phyloP scores from a whole-genome alignment of 2,329 filamentous ascomycete species.

The Colletotrichum falcatum region DNA sequence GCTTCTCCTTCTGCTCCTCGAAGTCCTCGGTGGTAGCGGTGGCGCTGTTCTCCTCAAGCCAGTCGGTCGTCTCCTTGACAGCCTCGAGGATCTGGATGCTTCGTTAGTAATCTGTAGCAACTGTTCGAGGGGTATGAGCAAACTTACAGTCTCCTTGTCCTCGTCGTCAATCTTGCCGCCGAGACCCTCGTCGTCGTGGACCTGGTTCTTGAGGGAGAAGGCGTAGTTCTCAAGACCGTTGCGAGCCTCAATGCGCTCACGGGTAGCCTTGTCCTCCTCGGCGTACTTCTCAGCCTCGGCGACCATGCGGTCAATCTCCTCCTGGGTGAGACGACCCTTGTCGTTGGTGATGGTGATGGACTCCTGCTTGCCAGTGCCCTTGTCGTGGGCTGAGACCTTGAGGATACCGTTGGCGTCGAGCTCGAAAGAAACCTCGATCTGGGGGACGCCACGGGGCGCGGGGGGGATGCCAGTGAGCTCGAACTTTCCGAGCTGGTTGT shows the following conservation, averaged over 20 bases:
- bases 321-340: slow-evolving; percentile 95
- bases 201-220: slow-evolving; percentile 99
- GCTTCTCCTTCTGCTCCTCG: slow-evolving; percentile 99
- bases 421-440: slow-evolving; percentile 99
- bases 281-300: slow-evolving; percentile 98
- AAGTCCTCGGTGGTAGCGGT: slow-evolving; percentile 93
- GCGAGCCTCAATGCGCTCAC: slow-evolving; percentile 95
- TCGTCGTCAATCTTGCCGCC: slow-evolving; percentile 99
- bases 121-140: slow-evolving; percentile 42
- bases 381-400: slow-evolving; percentile 96
- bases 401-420: slow-evolving; percentile 99
- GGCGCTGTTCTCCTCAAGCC: slow-evolving; percentile 94
- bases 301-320: slow-evolving; percentile 99
- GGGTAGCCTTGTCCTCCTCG: slow-evolving; percentile 98
- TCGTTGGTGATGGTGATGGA: slow-evolving; percentile 99
- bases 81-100: slow-evolving; percentile 80
- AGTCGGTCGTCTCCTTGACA: slow-evolving; percentile 96
- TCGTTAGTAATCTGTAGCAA: not conserved
- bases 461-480: slow-evolving; percentile 89
- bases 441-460: slow-evolving; percentile 90
- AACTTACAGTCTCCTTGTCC: slow-evolving; percentile 92
- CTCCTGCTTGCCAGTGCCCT: slow-evolving; percentile 97
- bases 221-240: slow-evolving; percentile 99
- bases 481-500: slow-evolving; percentile 98
- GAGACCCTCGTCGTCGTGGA: slow-evolving; percentile 95